These are phyloP conservation scores for Saturnispora galanensis DNA, from an alignment of 805 yeast genomes.

Conservation along the genomic window DNA sequence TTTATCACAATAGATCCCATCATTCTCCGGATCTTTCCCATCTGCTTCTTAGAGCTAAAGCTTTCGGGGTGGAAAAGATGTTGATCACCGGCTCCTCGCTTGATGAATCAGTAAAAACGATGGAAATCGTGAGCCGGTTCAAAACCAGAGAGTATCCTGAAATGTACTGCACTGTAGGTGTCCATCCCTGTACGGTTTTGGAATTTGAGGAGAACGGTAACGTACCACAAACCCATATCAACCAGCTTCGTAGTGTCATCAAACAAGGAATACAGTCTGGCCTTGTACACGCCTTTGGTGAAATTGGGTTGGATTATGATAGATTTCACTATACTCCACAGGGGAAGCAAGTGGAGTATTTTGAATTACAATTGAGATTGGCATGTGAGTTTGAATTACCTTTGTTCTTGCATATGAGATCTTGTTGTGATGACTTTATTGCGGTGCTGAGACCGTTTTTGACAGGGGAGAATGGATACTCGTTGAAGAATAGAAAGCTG, in stretches of 20 bases:
- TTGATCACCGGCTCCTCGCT: constrained; percentile 79
- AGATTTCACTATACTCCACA: constrained; percentile 66
- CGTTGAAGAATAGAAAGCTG: constrained; percentile 39
- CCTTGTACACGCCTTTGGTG: constrained; percentile 78
- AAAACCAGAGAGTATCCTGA: constrained; percentile 18
- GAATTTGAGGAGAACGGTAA: constrained; percentile 32
- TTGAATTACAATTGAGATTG: constrained; percentile 63
- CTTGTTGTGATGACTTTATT: constrained; percentile 72
- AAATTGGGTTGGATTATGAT: constrained; percentile 92
- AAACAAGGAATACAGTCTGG: constrained; percentile 38
- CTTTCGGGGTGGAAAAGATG: constrained; percentile 55
- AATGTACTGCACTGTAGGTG: constrained; percentile 73
- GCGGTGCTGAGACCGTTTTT: constrained; percentile 54
- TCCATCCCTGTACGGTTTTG: constrained; percentile 84
- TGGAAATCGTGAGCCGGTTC: constrained; percentile 37
- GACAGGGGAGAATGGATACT: constrained; percentile 25
- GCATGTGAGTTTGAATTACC: constrained; percentile 56
- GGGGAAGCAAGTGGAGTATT: constrained; percentile 57
- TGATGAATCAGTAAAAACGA: constrained; percentile 52
- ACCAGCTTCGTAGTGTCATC: constrained; percentile 40
- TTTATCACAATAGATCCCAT: constrained; percentile 52
- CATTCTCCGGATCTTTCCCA: constrained; percentile 59
- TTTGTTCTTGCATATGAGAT: constrained; percentile 82
- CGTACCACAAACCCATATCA: constrained; percentile 33
- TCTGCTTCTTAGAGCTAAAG: constrained; percentile 58